A percentile compares a stretch with the other conserved stretches of the same genome.
These are phyloP conservation scores for Penicillium desertorum DNA, from an alignment of 495 filamentous ascomycete genomes.

Conservation along the genomic window DNA sequence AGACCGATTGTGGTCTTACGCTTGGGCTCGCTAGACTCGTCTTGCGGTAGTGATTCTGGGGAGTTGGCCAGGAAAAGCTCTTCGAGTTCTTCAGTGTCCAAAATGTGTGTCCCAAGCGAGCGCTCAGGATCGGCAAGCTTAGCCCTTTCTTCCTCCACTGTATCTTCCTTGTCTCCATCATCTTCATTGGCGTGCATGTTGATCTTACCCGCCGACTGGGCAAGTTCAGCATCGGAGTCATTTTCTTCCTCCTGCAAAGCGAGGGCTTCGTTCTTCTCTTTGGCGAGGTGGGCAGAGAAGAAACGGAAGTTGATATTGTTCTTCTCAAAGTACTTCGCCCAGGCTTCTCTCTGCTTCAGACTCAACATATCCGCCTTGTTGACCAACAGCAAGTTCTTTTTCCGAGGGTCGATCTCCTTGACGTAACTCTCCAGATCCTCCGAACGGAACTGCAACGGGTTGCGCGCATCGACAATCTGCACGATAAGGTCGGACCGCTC, in stretches of 20 bases:
- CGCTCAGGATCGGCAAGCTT: slow-evolving; percentile 29
- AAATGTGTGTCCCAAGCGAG: slow-evolving; percentile 67
- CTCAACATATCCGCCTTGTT: slow-evolving; percentile 99
- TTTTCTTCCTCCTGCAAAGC: slow-evolving; percentile 42
- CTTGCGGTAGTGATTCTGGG: slow-evolving; percentile 46
- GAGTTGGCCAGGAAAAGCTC: slow-evolving; percentile 77
- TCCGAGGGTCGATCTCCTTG: slow-evolving; percentile 82
- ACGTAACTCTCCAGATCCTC: slow-evolving; percentile 94
- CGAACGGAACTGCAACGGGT: slow-evolving; percentile 89
- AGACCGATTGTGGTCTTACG: slow-evolving; percentile 83
- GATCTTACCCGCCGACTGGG: slow-evolving; percentile 38
- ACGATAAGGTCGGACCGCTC: slow-evolving; percentile 94
- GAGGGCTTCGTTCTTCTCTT: slow-evolving; percentile 75
- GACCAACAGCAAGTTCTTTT: slow-evolving; percentile 89
- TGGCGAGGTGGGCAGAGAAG: slow-evolving; percentile 92
- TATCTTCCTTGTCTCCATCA: slow-evolving; percentile 23
- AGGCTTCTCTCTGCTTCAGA: slow-evolving; percentile 72
- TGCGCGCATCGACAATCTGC: slow-evolving; percentile 97
- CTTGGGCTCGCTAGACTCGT: slow-evolving; percentile 39
- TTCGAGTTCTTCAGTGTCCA: slow-evolving; percentile 91
- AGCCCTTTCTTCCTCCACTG: slow-evolving; percentile 22
- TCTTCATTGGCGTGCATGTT: slow-evolving; percentile 43
- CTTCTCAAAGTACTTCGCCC: slow-evolving; percentile 85
- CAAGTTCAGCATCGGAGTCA: slow-evolving; percentile 49
- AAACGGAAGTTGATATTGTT: slow-evolving; percentile 85